phyloP scores from a whole-genome alignment of 352 stramenopile species.

The Phytopythium aichiense region DNA sequence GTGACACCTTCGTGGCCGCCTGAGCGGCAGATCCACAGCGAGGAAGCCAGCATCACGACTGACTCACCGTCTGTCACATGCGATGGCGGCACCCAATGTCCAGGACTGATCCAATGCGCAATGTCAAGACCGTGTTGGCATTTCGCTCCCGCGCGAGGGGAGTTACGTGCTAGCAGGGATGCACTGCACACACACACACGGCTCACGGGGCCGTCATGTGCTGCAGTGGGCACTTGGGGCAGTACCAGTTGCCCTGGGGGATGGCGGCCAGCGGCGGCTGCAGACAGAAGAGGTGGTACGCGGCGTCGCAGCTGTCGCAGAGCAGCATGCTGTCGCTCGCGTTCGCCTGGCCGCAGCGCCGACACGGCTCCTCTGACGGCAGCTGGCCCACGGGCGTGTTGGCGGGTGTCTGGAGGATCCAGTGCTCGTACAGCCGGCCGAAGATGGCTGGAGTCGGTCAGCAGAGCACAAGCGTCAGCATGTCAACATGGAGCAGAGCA shows the following conservation, averaged over 20 bases:
- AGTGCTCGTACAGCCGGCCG: slow-evolving; percentile 74
- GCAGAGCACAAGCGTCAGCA: slow-evolving; percentile 11
- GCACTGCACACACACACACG: slow-evolving; percentile 5
- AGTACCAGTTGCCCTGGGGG: slow-evolving; percentile 79
- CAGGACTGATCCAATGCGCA: too few species aligned
- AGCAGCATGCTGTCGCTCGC: slow-evolving; percentile 73
- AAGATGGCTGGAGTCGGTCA: slow-evolving; percentile 50
- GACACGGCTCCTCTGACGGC: slow-evolving; percentile 68
- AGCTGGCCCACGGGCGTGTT: slow-evolving; percentile 50
- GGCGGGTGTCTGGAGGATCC: slow-evolving; percentile 47
- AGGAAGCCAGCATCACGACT: neutral
- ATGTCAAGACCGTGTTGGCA: neutral
- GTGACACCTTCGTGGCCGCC: neutral
- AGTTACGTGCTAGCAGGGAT: too few species aligned
- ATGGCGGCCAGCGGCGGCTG: slow-evolving; percentile 55
- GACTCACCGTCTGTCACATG: neutral
- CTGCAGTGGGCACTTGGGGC: slow-evolving; percentile 56
- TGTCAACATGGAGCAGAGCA: slow-evolving; percentile 1
- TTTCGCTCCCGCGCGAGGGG: neutral
- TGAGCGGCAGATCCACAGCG: neutral
- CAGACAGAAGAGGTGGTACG: slow-evolving; percentile 82
- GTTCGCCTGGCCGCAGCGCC: slow-evolving; percentile 57
- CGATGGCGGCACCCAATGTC: too few species aligned
- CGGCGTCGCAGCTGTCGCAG: slow-evolving; percentile 82
- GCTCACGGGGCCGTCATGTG: slow-evolving; percentile 17